Percentiles rank a stretch among this genome's conserved stretches.
Conservation (phyloP, 345 rosid genomes). For the Limnanthes douglasii region DNA sequence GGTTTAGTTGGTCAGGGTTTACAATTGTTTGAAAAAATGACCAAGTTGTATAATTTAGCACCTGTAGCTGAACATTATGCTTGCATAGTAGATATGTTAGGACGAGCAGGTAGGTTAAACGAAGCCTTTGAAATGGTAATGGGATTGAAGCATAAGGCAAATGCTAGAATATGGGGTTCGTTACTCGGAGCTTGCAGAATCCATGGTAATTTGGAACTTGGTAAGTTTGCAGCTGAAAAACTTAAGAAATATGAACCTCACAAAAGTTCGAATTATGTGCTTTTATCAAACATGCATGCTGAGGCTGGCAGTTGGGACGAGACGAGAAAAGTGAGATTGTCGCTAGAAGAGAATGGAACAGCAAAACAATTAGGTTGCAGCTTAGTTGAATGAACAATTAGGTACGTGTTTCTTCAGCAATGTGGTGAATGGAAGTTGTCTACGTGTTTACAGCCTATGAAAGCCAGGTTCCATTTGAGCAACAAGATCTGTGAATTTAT, state of each 20-base stretch:
- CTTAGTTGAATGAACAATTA: slow-evolving; percentile 49
- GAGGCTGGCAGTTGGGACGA: slow-evolving; percentile 74
- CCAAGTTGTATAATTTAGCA: slow-evolving; percentile 26
- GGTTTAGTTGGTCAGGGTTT: slow-evolving; percentile 76
- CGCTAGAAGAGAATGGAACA: slow-evolving; percentile 46
- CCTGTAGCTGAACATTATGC: slow-evolving; percentile 76
- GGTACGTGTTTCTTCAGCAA: slow-evolving; percentile 29
- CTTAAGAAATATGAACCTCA: slow-evolving; percentile 66
- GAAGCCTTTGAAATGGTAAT: slow-evolving; percentile 49
- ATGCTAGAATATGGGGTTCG: slow-evolving; percentile 79
- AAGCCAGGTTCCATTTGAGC: too few relatives aligned
- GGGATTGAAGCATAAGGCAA: slow-evolving; percentile 59
- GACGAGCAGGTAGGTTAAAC: slow-evolving; percentile 70
- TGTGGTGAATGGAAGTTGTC: too few relatives aligned
- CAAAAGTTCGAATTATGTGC: slow-evolving; percentile 78
- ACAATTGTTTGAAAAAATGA: slow-evolving; percentile 58
- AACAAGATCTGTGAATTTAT: too few relatives aligned
- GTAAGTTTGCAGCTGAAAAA: slow-evolving; percentile 60
- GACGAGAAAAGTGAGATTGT: slow-evolving; percentile 47
- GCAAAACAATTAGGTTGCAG: slow-evolving; percentile 10
- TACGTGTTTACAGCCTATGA: too few relatives aligned
- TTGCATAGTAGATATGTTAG: slow-evolving; percentile 85
- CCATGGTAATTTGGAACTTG: slow-evolving; percentile 52
- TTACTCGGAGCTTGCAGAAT: slow-evolving; percentile 66
- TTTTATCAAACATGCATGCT: slow-evolving; percentile 84